Percentiles rank a stretch among this genome's conserved stretches.
Conservation (phyloP, 345 rosid genomes). For the Raphanus raphanistrum region DNA sequence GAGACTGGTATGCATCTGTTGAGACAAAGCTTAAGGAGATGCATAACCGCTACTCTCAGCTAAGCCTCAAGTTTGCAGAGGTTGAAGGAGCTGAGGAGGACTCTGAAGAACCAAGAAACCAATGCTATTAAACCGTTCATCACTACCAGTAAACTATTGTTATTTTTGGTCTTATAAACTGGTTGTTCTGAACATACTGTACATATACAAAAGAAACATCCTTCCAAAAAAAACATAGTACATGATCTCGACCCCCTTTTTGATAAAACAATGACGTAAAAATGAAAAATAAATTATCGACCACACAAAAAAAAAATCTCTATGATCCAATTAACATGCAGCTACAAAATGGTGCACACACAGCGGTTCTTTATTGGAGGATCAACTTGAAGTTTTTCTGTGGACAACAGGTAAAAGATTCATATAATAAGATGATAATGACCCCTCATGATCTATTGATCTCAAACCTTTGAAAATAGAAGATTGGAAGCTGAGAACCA, state of each 20-base stretch:
- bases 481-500: conserved; percentile 8
- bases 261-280: conserved; percentile 3
- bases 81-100: conserved; percentile 97
- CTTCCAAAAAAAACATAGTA: conserved; percentile 13
- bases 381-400: conserved; percentile 58
- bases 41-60: conserved; percentile 90
- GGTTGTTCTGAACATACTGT: not conserved
- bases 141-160: not conserved
- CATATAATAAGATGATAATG: not conserved
- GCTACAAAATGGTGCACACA: conserved; percentile 65
- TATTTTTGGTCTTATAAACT: not conserved
- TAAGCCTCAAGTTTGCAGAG: conserved; percentile 97
- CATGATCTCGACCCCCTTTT: conserved; percentile 8
- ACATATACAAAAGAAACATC: not conserved
- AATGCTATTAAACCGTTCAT: conserved; percentile 35
- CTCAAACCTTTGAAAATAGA: no score
- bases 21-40: conserved; percentile 45
- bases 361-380: conserved; percentile 50
- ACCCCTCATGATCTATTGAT: no score
- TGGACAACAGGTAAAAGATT: not conserved
- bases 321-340: conserved; percentile 21
- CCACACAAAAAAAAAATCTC: conserved; percentile 25
- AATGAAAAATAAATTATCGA: conserved; percentile 10
- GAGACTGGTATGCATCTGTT: conserved; percentile 61
- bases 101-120: conserved; percentile 81